phyloP scores from a whole-genome alignment of 176 grass and related monocot genomes.

The Eleusine indica region DNA sequence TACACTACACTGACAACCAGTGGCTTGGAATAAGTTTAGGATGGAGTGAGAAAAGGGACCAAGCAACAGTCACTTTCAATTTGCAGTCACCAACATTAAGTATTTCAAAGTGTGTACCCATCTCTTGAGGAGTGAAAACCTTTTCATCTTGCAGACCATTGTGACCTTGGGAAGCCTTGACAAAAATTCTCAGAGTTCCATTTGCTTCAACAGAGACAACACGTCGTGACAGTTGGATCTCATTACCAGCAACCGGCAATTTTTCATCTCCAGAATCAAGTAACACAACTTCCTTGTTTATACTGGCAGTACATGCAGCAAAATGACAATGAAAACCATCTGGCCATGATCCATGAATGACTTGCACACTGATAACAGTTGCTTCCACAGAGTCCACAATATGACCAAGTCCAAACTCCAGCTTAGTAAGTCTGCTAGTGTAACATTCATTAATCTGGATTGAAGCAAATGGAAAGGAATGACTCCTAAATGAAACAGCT shows the following conservation, averaged over 20 bases:
- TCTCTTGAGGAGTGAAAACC: neutral
- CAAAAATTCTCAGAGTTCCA: conserved; percentile 20
- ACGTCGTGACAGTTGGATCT: conserved; percentile 5
- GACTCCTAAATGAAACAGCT: neutral
- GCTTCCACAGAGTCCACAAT: conserved; percentile 19
- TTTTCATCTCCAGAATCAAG: neutral
- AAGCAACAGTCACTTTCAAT: conserved; percentile 15
- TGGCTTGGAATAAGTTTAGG: neutral
- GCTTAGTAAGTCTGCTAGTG: conserved; percentile 4
- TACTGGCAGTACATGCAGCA: too few species aligned
- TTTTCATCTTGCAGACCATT: neutral
- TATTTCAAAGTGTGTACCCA: neutral
- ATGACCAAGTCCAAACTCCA: conserved; percentile 17
- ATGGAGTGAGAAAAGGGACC: neutral
- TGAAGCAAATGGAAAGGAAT: neutral
- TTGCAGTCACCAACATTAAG: neutral
- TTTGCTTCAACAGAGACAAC: conserved; percentile 17
- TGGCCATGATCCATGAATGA: neutral
- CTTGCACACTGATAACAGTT: neutral
- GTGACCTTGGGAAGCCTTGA: neutral
- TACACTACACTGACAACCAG: neutral
- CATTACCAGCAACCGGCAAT: neutral
- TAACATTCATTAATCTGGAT: neutral
- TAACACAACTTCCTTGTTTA: too few species aligned
- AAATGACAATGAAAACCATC: too few species aligned